Conservation (phyloP, 164 flowering plant species). For the Brasenia schreberi region DNA sequence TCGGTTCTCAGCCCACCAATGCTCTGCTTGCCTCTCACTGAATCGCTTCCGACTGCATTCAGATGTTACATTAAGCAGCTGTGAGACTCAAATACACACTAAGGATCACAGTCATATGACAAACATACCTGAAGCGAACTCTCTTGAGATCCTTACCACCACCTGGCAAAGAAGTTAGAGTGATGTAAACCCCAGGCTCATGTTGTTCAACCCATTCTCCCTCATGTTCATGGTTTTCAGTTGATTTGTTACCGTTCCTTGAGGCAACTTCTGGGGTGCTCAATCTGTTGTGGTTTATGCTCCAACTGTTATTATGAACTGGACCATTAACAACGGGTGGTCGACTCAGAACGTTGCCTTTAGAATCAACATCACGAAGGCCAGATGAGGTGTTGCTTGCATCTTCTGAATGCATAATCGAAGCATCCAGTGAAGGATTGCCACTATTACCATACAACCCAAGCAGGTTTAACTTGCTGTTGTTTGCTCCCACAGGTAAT, state of each 20-base stretch:
- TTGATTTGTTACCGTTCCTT: conserved; percentile 48
- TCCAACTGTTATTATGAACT: conserved; percentile 24
- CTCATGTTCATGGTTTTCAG: conserved; percentile 37
- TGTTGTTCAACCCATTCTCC: conserved; percentile 95
- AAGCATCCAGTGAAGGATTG: conserved; percentile 34
- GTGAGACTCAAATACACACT: background rate
- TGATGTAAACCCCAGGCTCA: conserved; percentile 92
- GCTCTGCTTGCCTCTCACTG: conserved; percentile 93
- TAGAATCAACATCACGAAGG: conserved; percentile 34
- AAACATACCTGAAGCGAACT: conserved; percentile 86
- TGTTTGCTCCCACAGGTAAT: conserved; percentile 76
- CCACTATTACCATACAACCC: conserved; percentile 34
- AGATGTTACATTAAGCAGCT: background rate
- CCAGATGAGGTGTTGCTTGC: conserved; percentile 28
- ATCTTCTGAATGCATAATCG: conserved; percentile 29
- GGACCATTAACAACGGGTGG: conserved; percentile 46
- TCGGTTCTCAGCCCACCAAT: conserved; percentile 95
- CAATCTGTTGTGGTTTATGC: conserved; percentile 27
- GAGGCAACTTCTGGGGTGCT: conserved; percentile 29
- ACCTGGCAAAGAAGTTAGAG: conserved; percentile 75
- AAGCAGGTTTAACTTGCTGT: conserved; percentile 29
- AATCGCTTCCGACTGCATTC: conserved; percentile 89
- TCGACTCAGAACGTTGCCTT: conserved; percentile 23
- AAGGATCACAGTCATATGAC: background rate
- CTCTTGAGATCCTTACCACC: conserved; percentile 81